Evolutionary conservation across 257 asterid genomes (phyloP), one percentile per base, ranked within the genome.

Genomic region (Rauvolfia tetraphylla): DNA sequence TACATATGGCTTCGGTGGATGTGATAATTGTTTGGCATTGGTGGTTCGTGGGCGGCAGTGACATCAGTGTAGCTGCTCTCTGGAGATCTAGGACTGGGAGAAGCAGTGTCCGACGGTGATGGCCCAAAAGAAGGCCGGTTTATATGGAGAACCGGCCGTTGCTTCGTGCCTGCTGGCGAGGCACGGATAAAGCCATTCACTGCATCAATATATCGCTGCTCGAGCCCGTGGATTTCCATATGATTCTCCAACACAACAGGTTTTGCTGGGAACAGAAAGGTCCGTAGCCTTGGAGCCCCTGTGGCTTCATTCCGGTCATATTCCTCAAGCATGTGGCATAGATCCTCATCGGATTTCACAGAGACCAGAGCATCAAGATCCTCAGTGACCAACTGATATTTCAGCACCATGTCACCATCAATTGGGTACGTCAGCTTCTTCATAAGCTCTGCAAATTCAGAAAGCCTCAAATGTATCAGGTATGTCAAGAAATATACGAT

Each of bases 301-400:
- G 85, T 74, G 12, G 18, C 68, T 54, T 85, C 93, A 65, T 73
- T 84, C 20, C 82, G 90, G 31, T 86, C 87, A 44, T 86, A 87
- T 75, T 95, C 98, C 0, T 85, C 92, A 29, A 87, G 79, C 97
- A 95, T 93, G 87, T 93, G 89, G 66, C 83, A 74, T 2, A 95
- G 82, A 79, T 95, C 99, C 74, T 95, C 97, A 0, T 91, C 93
- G 2, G 90, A 83, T 85, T 86, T 93, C 31, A 95, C 96, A 0
- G 97, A 81, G 38, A 95, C 89, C 42, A 95, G 80, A 65, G 96
- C 90, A 36, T 95, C 99, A 12, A 95, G 95, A 57, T 95, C 99
- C 84, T 95, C 99, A 0, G 88, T 81, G 41, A 74, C 78, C 59
- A 91, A 73, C 68, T 93, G 99, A 83, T 90, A 93, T 84, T 90